A percentile compares a stretch with the other conserved stretches of the same genome.
These are phyloP conservation scores for Lipomyces yamanashiensis DNA, from an alignment of 805 yeast genomes.

Conservation along the genomic window DNA sequence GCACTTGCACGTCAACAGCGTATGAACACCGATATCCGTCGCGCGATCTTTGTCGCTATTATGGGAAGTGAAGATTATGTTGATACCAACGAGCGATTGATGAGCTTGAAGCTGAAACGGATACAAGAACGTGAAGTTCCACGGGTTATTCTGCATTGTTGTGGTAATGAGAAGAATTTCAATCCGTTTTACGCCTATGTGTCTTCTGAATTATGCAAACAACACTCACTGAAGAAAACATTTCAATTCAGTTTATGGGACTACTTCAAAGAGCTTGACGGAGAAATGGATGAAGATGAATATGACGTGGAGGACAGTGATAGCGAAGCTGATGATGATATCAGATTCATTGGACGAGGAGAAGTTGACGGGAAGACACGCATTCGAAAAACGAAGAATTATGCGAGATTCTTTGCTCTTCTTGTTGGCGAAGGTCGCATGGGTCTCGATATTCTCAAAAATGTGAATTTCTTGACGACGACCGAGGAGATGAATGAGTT, in stretches of 20 bases:
- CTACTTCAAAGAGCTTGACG: slow-evolving; percentile 70
- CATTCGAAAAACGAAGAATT: slow-evolving; percentile 64
- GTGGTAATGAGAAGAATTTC: slow-evolving; percentile 76
- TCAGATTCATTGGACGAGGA: slow-evolving; percentile 41
- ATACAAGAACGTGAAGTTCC: slow-evolving; percentile 88
- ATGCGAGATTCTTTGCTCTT: slow-evolving; percentile 81
- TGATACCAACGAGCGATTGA: slow-evolving; percentile 83
- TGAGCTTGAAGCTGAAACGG: slow-evolving; percentile 75
- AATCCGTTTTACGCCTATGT: slow-evolving; percentile 89
- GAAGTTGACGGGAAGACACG: slow-evolving; percentile 55
- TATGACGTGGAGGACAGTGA: slow-evolving; percentile 41
- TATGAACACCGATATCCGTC: slow-evolving; percentile 93
- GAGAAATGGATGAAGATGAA: slow-evolving; percentile 52
- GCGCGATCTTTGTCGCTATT: slow-evolving; percentile 90
- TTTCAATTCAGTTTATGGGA: slow-evolving; percentile 94
- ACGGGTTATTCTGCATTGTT: slow-evolving; percentile 81
- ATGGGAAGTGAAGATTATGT: slow-evolving; percentile 94
- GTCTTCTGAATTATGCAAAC: slow-evolving; percentile 75
- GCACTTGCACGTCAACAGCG: slow-evolving; percentile 83
- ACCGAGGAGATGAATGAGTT: slow-evolving; percentile 28
- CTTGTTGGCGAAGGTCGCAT: slow-evolving; percentile 74
- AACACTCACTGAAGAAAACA: slow-evolving; percentile 68
- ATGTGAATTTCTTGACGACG: slow-evolving; percentile 33
- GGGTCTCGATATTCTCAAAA: slow-evolving; percentile 66
- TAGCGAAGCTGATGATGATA: slow-evolving; percentile 38